These are phyloP conservation scores for Russula virescens DNA, from an alignment of 768 basidiomycete genomes.

Conservation along the genomic window DNA sequence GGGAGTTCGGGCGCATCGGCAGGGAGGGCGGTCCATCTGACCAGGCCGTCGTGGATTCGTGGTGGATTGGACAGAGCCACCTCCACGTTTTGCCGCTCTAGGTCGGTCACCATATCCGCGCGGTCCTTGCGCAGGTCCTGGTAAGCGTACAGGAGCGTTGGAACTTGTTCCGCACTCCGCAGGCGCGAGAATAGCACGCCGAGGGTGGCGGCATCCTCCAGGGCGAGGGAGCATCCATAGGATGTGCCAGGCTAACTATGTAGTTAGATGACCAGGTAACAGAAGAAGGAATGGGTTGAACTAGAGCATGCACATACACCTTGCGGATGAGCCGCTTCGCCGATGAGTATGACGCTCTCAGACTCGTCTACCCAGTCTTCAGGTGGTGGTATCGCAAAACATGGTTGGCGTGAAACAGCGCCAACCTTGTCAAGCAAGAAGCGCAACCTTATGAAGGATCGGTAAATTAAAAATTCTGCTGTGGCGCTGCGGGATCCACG, in stretches of 20 bases:
- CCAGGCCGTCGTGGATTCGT: conserved; percentile 8
- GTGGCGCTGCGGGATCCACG: not conserved
- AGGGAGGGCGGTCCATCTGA: conserved; percentile 9
- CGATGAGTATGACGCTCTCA: conserved; percentile 34
- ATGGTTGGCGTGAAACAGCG: conserved; percentile 27
- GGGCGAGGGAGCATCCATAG: conserved; percentile 27
- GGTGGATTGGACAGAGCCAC: conserved; percentile 1
- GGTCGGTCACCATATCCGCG: not conserved
- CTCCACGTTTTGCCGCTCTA: conserved; percentile 10
- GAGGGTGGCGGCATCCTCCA: conserved; percentile 31
- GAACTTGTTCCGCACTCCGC: conserved; percentile 24
- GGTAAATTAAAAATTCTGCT: not conserved
- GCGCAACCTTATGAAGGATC: conserved; percentile 6
- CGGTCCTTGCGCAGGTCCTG: conserved; percentile 27
- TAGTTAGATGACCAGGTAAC: not conserved
- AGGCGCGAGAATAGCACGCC: conserved; percentile 30
- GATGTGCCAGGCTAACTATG: conserved; percentile 33
- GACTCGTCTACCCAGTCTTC: conserved; percentile 36
- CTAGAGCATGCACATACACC: conserved; percentile 23
- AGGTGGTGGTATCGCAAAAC: conserved; percentile 35
- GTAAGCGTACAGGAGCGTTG: conserved; percentile 28
- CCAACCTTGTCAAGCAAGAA: conserved; percentile 17
- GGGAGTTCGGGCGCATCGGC: not conserved
- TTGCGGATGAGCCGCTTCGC: conserved; percentile 34
- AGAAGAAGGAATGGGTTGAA: not conserved